phyloP scores from a whole-genome alignment of 495 filamentous ascomycete species.

The Corynascus novoguineensis region DNA sequence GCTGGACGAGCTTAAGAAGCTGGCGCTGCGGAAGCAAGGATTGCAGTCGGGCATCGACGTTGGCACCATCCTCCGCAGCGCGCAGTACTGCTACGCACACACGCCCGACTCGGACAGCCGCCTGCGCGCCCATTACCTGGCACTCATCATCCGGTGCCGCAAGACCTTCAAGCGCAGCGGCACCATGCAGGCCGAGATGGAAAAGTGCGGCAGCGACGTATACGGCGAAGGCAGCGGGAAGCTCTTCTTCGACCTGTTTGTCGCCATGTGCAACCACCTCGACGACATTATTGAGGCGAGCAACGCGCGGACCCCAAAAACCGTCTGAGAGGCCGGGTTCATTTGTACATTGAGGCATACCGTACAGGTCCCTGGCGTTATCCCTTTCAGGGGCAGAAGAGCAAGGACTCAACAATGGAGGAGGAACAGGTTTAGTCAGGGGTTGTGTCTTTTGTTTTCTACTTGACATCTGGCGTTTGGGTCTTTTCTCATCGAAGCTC shows the following conservation, averaged over 20 bases:
- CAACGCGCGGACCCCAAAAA: constrained; percentile 47
- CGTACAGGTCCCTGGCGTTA: constrained; percentile 23
- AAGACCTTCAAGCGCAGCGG: constrained; percentile 93
- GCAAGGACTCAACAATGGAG: constrained; percentile 11
- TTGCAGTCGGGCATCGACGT: constrained; percentile 79
- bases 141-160: constrained; percentile 87
- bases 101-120: constrained; percentile 84
- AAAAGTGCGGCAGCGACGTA: constrained; percentile 47
- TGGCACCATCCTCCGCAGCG: constrained; percentile 79
- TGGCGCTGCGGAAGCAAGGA: constrained; percentile 89
- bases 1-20: constrained; percentile 77
- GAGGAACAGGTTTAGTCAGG: constrained; percentile 14
- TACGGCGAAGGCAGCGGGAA: constrained; percentile 61
- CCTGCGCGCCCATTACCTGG: constrained; percentile 89
- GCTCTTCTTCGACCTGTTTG: constrained; percentile 96
- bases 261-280: constrained; percentile 94
- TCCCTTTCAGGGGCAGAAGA: constrained; percentile 14
- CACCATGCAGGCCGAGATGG: constrained; percentile 98
- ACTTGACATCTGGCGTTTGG: constrained; percentile 30
- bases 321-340: constrained; percentile 36
- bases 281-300: constrained; percentile 73
- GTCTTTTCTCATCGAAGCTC: constrained; percentile 33
- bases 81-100: constrained; percentile 89
- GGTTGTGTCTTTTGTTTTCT: constrained; percentile 4
- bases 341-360: constrained; percentile 12